Base-by-base conservation (phyloP, 768 basidiomycete species). In the Brasilioporus rufonigricans region DNA sequence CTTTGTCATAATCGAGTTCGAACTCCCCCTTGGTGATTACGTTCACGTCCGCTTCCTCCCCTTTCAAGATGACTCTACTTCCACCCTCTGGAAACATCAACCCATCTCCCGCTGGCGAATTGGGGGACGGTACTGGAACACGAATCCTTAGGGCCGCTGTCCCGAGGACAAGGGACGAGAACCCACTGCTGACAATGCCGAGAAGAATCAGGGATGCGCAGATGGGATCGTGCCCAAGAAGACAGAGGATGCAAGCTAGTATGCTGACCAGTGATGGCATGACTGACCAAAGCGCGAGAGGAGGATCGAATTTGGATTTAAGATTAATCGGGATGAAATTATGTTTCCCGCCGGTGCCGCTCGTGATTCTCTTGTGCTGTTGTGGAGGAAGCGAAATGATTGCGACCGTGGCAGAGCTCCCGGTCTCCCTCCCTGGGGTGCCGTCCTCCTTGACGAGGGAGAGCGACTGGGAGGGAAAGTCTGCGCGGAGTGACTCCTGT, bases 11-110 rank as follows among this genome's bases (percentile, higher is more conserved):
- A 40, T 65, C 64, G 31, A 74, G 68, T 35, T 57, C 53, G 49
- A 73, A 72, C 29, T 47, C 60, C n/a, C 72, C 72, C 48, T 65
- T 69, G 1, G 67, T 72, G 44, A 74, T 32, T 7, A 61, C 39
- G 39, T 65, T 68, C 35, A 73, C 65, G 14, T 58, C 60, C 1
- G 52, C 56, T 53, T 72, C 72, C 5, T 51, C 21, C 35, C 71
- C 73, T 48, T 61, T 62, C 55, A 72, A 38, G 26, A 72, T 40
- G 24, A 73, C 53, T 3, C 65, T 44, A 21, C 54, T 58, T 35
- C 58, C 64, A 27, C 64, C 64, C 1, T 13, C 38, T 6, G 41
- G 57, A 7, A 53, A n/a, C 54, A 73, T 53, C 40, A 71, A 13
- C 1, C 73, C 71, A 44, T 74, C 68, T n/a, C 68, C 72, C 4